phyloP scores from a whole-genome alignment of 352 stramenopile genomes.

The Paralagenidium karlingii region DNA sequence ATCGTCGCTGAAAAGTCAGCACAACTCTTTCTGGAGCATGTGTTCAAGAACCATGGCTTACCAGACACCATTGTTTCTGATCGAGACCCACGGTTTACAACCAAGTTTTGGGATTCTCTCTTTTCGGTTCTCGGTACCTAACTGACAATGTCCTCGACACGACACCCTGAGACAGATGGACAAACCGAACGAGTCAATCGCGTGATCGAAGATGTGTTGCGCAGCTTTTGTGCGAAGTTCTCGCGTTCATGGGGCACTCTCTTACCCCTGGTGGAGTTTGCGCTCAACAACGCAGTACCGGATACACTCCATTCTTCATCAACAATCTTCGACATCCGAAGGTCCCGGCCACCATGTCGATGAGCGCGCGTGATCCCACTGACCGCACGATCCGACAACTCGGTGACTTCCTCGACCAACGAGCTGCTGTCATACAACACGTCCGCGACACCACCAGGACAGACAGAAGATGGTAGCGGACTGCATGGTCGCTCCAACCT shows the following conservation, averaged over 20 bases:
- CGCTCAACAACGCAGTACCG: slow-evolving; percentile 4
- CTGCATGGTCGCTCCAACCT: slow-evolving; percentile 3
- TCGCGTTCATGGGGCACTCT: background rate
- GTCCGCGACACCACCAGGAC: slow-evolving; percentile 8
- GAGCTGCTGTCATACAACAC: slow-evolving; percentile 4
- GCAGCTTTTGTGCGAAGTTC: slow-evolving; percentile 1
- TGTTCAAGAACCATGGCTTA: slow-evolving; percentile 10
- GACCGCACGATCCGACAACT: slow-evolving; percentile 1
- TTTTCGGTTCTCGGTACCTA: slow-evolving; percentile 3
- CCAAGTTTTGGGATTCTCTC: slow-evolving; percentile 3
- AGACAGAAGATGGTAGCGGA: slow-evolving; percentile 8
- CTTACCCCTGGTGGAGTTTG: slow-evolving; percentile 6
- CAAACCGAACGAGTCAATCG: slow-evolving; percentile 3
- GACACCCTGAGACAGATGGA: slow-evolving; percentile 2
- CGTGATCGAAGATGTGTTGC: slow-evolving; percentile 6
- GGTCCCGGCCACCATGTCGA: background rate
- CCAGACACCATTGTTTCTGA: slow-evolving; percentile 7
- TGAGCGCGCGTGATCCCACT: background rate
- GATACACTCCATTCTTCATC: slow-evolving; percentile 7
- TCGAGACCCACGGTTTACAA: slow-evolving; percentile 4
- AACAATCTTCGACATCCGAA: slow-evolving; percentile 4
- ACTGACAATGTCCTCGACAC: slow-evolving; percentile 1
- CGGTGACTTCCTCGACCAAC: slow-evolving; percentile 2
- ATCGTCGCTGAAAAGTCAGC: slow-evolving; percentile 9
- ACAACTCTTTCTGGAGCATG: slow-evolving; percentile 11